Base-by-base conservation (phyloP, 2,329 filamentous ascomycete species). In the Orbilia ellipsospora region DNA sequence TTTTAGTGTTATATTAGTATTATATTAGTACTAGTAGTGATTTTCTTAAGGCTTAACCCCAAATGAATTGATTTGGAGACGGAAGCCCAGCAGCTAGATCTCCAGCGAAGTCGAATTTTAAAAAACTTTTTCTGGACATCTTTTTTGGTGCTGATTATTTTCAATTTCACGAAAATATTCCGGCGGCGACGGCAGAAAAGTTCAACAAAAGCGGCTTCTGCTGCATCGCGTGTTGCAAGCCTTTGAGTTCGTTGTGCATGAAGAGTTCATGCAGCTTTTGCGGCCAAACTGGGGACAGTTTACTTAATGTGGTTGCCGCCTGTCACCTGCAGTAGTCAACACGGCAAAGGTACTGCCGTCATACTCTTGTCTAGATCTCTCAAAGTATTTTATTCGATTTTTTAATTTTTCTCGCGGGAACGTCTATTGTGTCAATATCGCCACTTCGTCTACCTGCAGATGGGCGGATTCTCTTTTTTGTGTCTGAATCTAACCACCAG, bases 251-350 rank as follows among this genome's bases (percentile, higher is more conserved):
- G 54, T 59, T 26, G 4, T 57, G 67, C 59, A 64, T 56, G 67
- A 64, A 57, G 28, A 42, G 26, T 56, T 63, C 31, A 23, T 70
- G 66, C 66, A 62, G 23, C 48, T 50, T 62, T 62, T 69, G n/a
- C n/a, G 8, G 48, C 54, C 10, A 26, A 51, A 62, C 44, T 36
- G 28, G 51, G 59, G 40, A 56, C 52, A 52, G 57, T 44, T 74
- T 68, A 67, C 70, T 74, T 18, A 52, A 74, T 74, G 45, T 67
- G 70, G 70, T 74, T 63, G 70, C 70, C 70, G 70, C 70, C 59
- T 63, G 40, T 68, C 63, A 67, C 63, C 63, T 60, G 63, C 63
- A 60, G 45, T 60, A 42, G 45, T 67, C 63, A 67, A 67, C 54
- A 67, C 28, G 63, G 63, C 63, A 51, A 51, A 60, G 26, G 48